Conservation (phyloP, 73 alveolate species). For the Diophrys sp. region DNA sequence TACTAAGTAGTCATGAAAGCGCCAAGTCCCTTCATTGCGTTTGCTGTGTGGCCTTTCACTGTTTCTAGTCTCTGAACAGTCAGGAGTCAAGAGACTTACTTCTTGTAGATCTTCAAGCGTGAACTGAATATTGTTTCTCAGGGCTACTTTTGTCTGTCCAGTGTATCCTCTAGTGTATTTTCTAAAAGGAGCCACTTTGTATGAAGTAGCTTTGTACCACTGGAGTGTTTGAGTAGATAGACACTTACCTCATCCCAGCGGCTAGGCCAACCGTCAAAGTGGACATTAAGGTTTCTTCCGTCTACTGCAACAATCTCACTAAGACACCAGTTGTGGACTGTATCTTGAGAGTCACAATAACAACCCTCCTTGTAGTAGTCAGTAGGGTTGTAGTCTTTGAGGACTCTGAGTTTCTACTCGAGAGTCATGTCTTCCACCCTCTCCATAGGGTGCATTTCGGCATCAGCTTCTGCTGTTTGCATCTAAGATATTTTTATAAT, state of each 20-base stretch:
- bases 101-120: slow-evolving; percentile 28
- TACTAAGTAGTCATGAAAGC: slow-evolving; percentile 53
- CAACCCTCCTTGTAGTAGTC: slow-evolving; percentile 13
- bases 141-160: slow-evolving; percentile 66
- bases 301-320: slow-evolving; percentile 40
- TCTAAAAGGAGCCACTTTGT: slow-evolving; percentile 70
- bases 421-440: slow-evolving; percentile 40
- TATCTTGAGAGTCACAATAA: slow-evolving; percentile 62
- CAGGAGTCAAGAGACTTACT: slow-evolving; percentile 7
- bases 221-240: background rate
- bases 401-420: slow-evolving; percentile 39
- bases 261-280: slow-evolving; percentile 65
- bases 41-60: slow-evolving; percentile 19
- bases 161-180: slow-evolving; percentile 65
- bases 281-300: slow-evolving; percentile 25
- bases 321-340: slow-evolving; percentile 64
- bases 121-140: slow-evolving; percentile 36
- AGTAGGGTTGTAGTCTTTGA: slow-evolving; percentile 23
- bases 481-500: no score
- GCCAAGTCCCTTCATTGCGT: slow-evolving; percentile 32
- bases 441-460: background rate
- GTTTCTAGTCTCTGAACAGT: no score
- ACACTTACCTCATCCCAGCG: slow-evolving; percentile 52
- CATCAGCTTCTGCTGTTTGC: background rate
- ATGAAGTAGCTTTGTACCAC: slow-evolving; percentile 54